A percentile compares a stretch with the other conserved stretches of the same genome.
These are phyloP conservation scores for Fusarium lateritium DNA, from an alignment of 2,329 filamentous ascomycete species.

Conservation along the genomic window DNA sequence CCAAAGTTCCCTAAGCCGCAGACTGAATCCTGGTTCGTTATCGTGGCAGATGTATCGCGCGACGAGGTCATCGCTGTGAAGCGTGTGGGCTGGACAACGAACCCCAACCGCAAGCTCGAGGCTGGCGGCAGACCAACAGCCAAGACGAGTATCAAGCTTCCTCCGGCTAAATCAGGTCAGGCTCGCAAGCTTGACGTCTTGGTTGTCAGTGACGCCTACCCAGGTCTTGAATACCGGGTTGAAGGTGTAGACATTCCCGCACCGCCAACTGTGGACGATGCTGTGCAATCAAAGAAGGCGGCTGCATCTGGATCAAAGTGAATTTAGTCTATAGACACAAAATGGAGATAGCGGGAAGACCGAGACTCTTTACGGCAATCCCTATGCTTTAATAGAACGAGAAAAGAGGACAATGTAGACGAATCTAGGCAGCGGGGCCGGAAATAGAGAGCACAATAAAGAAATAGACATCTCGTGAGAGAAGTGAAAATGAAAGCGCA, in stretches of 20 bases:
- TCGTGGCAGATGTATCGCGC: slow-evolving; percentile 76
- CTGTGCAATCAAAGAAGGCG: slow-evolving; percentile 60
- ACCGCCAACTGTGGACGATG: slow-evolving; percentile 64
- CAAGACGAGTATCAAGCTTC: slow-evolving; percentile 73
- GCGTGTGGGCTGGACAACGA: slow-evolving; percentile 79
- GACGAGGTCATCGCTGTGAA: slow-evolving; percentile 91
- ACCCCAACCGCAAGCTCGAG: slow-evolving; percentile 51
- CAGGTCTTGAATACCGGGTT: slow-evolving; percentile 75
- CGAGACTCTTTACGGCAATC: slow-evolving; percentile 8
- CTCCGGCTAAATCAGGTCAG: slow-evolving; percentile 60
- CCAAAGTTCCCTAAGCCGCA: slow-evolving; percentile 95
- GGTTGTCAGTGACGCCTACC: slow-evolving; percentile 89
- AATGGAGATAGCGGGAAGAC: slow-evolving; percentile 1
- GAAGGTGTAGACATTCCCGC: slow-evolving; percentile 67
- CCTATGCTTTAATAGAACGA: slow-evolving; percentile 18
- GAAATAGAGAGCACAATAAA: neutral
- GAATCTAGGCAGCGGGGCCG: slow-evolving; percentile 2
- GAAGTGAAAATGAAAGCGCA: slow-evolving; percentile 18
- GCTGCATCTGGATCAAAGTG: slow-evolving; percentile 35
- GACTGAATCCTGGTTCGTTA: slow-evolving; percentile 91
- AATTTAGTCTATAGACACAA: slow-evolving; percentile 40
- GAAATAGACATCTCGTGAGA: slow-evolving; percentile 36
- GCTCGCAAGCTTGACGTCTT: slow-evolving; percentile 78
- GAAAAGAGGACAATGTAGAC: slow-evolving; percentile 17
- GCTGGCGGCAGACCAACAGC: slow-evolving; percentile 65